phyloP scores from a whole-genome alignment of 164 flowering plant genomes.

The Magnolia officinalis region DNA sequence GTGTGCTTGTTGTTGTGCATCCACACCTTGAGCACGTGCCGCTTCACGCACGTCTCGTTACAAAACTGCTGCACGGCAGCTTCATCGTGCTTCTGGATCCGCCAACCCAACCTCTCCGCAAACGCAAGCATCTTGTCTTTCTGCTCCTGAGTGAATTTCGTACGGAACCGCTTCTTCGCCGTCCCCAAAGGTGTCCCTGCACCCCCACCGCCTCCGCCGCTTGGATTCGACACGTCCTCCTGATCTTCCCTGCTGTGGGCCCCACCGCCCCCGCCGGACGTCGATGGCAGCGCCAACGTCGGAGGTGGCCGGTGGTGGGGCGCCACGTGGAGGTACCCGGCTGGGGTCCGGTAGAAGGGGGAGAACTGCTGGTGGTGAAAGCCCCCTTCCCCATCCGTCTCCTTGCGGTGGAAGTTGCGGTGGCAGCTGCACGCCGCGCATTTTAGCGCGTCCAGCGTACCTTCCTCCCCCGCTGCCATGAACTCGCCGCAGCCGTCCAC shows the following conservation, averaged over 20 bases:
- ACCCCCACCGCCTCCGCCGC: constrained; percentile 32
- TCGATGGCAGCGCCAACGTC: constrained; percentile 53
- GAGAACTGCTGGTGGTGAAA: constrained; percentile 29
- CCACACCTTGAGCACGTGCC: constrained; percentile 81
- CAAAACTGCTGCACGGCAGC: constrained; percentile 61
- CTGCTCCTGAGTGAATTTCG: constrained; percentile 69
- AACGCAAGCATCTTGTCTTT: constrained; percentile 69
- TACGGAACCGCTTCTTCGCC: constrained; percentile 52
- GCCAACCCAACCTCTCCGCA: constrained; percentile 70
- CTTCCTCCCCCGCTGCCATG: constrained; percentile 72
- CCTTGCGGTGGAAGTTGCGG: constrained; percentile 81
- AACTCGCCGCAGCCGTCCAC: constrained; percentile 84
- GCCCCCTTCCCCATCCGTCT: constrained; percentile 26
- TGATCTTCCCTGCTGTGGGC: constrained; percentile 34
- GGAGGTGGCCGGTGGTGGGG: constrained; percentile 18
- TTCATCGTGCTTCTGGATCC: constrained; percentile 74
- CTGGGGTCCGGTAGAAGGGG: constrained; percentile 40
- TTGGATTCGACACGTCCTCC: constrained; percentile 57
- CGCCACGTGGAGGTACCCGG: constrained; percentile 42
- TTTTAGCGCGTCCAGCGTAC: constrained; percentile 58
- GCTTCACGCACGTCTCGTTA: constrained; percentile 38
- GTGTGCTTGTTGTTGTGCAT: constrained; percentile 89
- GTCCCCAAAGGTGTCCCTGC: neutral
- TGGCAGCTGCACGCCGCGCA: constrained; percentile 86
- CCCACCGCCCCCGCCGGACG: constrained; percentile 35